Evolutionary conservation across 768 basidiomycete genomes (phyloP).

Genomic region (Polyporus arcularius): DNA sequence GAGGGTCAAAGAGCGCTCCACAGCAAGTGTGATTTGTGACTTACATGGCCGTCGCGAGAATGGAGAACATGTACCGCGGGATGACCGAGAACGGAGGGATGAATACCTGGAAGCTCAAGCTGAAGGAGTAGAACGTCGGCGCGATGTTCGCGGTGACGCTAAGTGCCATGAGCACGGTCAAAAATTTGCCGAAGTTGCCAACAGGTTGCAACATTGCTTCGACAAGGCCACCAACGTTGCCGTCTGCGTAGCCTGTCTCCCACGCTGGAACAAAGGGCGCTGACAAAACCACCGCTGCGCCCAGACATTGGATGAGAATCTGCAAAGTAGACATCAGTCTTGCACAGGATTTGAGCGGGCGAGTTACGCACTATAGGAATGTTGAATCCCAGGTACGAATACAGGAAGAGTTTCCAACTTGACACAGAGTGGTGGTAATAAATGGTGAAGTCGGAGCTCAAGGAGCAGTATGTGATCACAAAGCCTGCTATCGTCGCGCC

Average conservation of each 20-base stretch:
- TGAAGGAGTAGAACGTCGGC: slow-evolving; percentile 79
- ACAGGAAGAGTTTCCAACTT: slow-evolving; percentile 61
- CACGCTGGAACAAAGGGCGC: slow-evolving; percentile 57
- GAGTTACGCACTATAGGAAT: slow-evolving; percentile 52
- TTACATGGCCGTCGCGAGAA: slow-evolving; percentile 67
- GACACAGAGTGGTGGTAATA: slow-evolving; percentile 64
- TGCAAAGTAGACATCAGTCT: slow-evolving; percentile 15
- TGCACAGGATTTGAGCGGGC: background rate
- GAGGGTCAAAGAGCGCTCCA: no score
- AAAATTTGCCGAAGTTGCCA: slow-evolving; percentile 68
- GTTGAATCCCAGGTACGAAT: slow-evolving; percentile 65
- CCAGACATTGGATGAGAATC: slow-evolving; percentile 54
- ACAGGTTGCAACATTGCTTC: slow-evolving; percentile 61
- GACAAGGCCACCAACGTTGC: slow-evolving; percentile 64
- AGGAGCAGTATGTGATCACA: slow-evolving; percentile 58
- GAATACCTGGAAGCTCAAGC: slow-evolving; percentile 71
- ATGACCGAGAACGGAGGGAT: slow-evolving; percentile 57
- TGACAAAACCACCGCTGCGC: slow-evolving; percentile 66
- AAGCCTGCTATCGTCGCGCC: slow-evolving; percentile 74
- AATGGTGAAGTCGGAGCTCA: slow-evolving; percentile 74
- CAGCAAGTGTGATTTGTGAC: slow-evolving; percentile 25
- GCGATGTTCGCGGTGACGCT: slow-evolving; percentile 81
- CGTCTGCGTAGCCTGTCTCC: slow-evolving; percentile 51
- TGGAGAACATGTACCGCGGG: slow-evolving; percentile 70
- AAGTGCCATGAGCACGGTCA: slow-evolving; percentile 72